Percentiles rank a stretch among this genome's conserved stretches.
phyloP scores from a whole-genome alignment of 257 asterid genomes.

The Leonotis leonurus region DNA sequence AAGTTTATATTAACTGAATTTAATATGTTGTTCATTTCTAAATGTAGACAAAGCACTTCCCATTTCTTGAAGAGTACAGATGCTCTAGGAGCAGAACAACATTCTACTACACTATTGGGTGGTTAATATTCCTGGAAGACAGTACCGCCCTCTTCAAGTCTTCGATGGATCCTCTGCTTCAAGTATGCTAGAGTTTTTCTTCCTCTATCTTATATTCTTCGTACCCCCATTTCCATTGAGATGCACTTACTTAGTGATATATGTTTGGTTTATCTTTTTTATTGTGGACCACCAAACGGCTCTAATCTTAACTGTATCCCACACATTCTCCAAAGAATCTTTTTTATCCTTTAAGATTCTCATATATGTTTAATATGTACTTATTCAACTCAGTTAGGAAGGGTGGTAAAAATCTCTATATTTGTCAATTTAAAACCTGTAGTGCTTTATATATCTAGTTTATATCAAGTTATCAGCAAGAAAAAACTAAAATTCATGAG shows the following conservation, averaged over 20 bases:
- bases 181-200: conserved; percentile 37
- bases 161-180: conserved; percentile 85
- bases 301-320: too few relatives aligned
- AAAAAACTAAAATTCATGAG: background rate
- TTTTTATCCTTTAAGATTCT: background rate
- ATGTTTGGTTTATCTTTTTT: too few relatives aligned
- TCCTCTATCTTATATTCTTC: conserved; percentile 5
- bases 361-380: background rate
- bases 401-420: background rate
- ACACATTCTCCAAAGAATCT: background rate
- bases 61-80: conserved; percentile 77
- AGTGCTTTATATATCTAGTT: too few relatives aligned
- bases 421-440: background rate
- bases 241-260: background rate
- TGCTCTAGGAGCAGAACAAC: conserved; percentile 92
- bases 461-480: too few relatives aligned
- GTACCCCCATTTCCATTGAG: background rate
- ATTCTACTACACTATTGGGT: conserved; percentile 82
- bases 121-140: conserved; percentile 89
- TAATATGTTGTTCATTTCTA: conserved; percentile 16
- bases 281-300: background rate
- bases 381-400: background rate
- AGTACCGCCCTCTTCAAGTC: conserved; percentile 72
- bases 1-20: too few relatives aligned
- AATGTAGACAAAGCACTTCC: conserved; percentile 82